Percentiles rank a stretch among this genome's conserved stretches.
phyloP scores from a whole-genome alignment of 768 basidiomycete genomes.

The Tricholoma flavovirens region DNA sequence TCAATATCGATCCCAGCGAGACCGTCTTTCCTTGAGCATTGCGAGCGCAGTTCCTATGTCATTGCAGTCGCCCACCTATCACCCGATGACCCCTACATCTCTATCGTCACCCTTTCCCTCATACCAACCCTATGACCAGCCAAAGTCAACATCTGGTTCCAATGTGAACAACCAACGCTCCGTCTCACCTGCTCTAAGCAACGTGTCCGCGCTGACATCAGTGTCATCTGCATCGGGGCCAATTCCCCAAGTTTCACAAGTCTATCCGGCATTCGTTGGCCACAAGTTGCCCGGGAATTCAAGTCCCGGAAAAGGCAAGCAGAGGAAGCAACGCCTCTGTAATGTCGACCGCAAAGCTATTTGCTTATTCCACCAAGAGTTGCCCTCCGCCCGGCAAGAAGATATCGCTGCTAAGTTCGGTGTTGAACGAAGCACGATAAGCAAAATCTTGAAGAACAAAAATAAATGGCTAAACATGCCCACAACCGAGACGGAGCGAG shows the following conservation, averaged over 20 bases:
- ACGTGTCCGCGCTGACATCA: conserved; percentile 47
- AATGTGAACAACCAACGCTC: conserved; percentile 39
- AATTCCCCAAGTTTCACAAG: conserved; percentile 14
- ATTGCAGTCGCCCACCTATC: conserved; percentile 36
- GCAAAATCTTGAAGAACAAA: conserved; percentile 85
- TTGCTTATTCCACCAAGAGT: conserved; percentile 55
- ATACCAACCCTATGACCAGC: conserved; percentile 35
- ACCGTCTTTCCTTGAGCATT: conserved; percentile 27
- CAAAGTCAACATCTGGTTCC: conserved; percentile 39
- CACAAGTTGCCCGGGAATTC: conserved; percentile 8
- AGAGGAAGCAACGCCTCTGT: conserved; percentile 68
- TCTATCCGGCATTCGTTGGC: conserved; percentile 1
- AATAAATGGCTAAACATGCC: conserved; percentile 73
- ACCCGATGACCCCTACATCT: conserved; percentile 40
- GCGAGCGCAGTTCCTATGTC: conserved; percentile 19
- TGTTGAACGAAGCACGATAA: conserved; percentile 90
- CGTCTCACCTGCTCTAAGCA: conserved; percentile 59
- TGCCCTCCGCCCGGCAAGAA: conserved; percentile 74
- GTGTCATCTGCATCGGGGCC: conserved; percentile 32
- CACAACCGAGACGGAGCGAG: conserved; percentile 49
- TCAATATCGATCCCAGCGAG: conserved; percentile 25
- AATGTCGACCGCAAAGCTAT: conserved; percentile 73
- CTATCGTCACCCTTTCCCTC: conserved; percentile 43
- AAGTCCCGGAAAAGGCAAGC: conserved; percentile 24
- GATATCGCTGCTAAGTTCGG: conserved; percentile 73